Evolutionary conservation across 1,284 basidiomycete genomes (phyloP).

Genomic region (Heterobasidion occidentale): DNA sequence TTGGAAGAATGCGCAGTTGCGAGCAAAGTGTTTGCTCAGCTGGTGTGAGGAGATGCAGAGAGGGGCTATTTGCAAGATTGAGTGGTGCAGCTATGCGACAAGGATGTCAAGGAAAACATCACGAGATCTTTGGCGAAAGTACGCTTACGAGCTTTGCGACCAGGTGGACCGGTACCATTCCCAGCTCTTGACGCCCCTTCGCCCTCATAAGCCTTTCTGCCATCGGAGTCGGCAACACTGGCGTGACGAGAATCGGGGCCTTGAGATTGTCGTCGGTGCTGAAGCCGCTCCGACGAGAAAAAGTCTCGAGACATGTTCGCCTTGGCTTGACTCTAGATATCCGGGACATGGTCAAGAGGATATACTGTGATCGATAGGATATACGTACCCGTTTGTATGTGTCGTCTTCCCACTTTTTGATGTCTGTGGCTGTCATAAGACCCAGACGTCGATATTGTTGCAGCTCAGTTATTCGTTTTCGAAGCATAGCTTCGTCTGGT

Average conservation of each 20-base stretch:
- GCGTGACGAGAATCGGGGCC: conserved; percentile 47
- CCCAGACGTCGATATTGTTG: conserved; percentile 86
- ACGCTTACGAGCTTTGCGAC: conserved; percentile 43
- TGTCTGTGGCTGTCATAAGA: conserved; percentile 75
- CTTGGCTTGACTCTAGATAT: conserved; percentile 47
- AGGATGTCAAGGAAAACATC: conserved; percentile 4
- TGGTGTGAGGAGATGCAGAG: conserved; percentile 78
- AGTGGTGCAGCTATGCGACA: conserved; percentile 54
- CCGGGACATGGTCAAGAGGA: conserved; percentile 4
- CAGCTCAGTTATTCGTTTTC: conserved; percentile 82
- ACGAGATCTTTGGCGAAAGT: conserved; percentile 1
- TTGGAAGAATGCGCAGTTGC: conserved; percentile 80
- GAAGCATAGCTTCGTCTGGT: conserved; percentile 77
- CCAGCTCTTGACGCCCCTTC: conserved; percentile 45
- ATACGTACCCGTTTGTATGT: conserved; percentile 59
- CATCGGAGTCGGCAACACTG: conserved; percentile 33
- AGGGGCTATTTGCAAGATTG: conserved; percentile 82
- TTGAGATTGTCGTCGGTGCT: conserved; percentile 46
- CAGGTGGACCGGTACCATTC: conserved; percentile 26
- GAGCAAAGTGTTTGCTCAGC: conserved; percentile 88
- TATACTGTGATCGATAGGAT: conserved; percentile 1
- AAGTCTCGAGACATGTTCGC: conserved; percentile 48
- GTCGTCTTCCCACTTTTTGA: conserved; percentile 81
- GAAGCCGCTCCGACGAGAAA: conserved; percentile 41
- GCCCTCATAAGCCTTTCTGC: conserved; percentile 49